A percentile compares a stretch with the other conserved stretches of the same genome.
These are phyloP conservation scores for Quercus rubra DNA, from an alignment of 306 rosid species.

Conservation along the genomic window DNA sequence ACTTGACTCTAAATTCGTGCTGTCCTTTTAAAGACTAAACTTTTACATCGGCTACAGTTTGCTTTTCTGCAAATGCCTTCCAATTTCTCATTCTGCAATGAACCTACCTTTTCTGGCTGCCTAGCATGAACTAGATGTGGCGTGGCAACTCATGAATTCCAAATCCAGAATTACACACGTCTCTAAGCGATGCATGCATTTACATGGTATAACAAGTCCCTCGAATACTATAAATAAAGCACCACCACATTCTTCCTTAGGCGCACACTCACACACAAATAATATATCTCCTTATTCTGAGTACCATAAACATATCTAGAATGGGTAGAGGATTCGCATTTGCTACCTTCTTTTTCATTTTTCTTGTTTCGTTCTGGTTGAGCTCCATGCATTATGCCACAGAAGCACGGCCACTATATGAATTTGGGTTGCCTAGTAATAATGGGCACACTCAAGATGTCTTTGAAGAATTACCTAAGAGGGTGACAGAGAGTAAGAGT, in stretches of 20 bases:
- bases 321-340: constrained; percentile 34
- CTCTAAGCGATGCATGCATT: not conserved
- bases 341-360: constrained; percentile 10
- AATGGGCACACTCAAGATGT: not conserved
- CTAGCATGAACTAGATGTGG: too few relatives aligned
- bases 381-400: not conserved
- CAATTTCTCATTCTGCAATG: not conserved
- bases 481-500: not conserved
- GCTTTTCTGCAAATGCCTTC: too few relatives aligned
- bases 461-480: constrained; percentile 6
- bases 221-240: constrained; percentile 23
- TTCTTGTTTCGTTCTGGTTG: constrained; percentile 19
- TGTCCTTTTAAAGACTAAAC: constrained; percentile 16
- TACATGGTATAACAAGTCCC: not conserved
- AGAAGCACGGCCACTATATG: constrained; percentile 36
- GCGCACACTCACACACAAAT: not conserved
- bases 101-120: not conserved
- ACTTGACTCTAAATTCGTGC: not conserved
- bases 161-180: not conserved
- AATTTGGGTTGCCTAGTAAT: constrained; percentile 2
- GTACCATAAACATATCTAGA: not conserved
- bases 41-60: not conserved
- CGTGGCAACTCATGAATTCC: not conserved
- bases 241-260: not conserved
- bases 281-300: too few relatives aligned